Base-by-base conservation (phyloP, 2,329 filamentous ascomycete species). In the Verticillium zaregamsianum region DNA sequence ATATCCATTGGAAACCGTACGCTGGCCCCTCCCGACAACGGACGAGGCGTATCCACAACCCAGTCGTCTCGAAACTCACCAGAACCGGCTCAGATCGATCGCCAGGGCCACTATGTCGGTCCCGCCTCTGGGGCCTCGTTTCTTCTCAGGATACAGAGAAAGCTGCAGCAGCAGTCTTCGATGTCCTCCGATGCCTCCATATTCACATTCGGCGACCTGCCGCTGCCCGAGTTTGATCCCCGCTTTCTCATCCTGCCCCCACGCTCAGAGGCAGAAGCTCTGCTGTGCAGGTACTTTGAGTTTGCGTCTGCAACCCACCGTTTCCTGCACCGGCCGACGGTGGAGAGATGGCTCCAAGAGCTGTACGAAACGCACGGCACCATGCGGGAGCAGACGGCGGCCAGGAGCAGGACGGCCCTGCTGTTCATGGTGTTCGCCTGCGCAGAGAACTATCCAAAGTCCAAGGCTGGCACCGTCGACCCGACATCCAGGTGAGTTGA, bases 261-360 rank as follows among this genome's bases (percentile, higher is more conserved):
- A 37, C 72, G 74, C 45, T 69, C 75, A 12, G 71, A 71, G 23
- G 68, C 71, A 5, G 66, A 71, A 52, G 64, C 66, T 1, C 58
- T 86, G 25, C 71, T 85, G 0, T 74, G 77, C 32, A 71, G 81
- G 5, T 85, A 85, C 60, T 85, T 86, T 65, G 82, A 84, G 59
- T 83, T 82, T 66, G 82, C 82, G 1, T 81, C 82, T 59, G 81
- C 84, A 1, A 85, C 83, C 0, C 82, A 85, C 66, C 76, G 82
- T 0, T 85, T 85, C 61, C 65, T 85, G 8, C 82, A 85, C 66
- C 74, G 82, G 3, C 79, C 80, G 0, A 81, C 77, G 0, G 77
- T 84, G 1, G 76, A 82, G 61, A 65, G 68, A 14, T 83, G 81
- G 80, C 70, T 80, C 9, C 70, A 73, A 12, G 71, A 80, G 40